Evolutionary conservation across 345 rosid genomes (phyloP).

Genomic region (Populus ilicifolia): DNA sequence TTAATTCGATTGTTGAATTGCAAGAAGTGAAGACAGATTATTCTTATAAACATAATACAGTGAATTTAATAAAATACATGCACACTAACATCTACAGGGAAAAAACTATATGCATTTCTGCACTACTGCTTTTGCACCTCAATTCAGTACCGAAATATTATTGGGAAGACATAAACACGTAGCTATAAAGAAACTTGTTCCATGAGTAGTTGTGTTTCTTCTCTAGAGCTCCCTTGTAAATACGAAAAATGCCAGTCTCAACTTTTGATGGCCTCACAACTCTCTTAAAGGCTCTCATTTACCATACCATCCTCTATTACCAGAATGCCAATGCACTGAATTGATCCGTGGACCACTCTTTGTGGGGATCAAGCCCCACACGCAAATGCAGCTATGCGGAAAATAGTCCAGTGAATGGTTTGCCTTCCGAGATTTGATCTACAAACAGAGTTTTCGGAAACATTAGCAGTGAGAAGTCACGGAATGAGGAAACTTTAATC

Average conservation of each 20-base stretch:
- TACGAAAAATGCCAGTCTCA: background rate
- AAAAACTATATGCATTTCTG: background rate
- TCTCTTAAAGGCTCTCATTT: background rate
- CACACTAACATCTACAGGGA: background rate
- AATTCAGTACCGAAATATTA: background rate
- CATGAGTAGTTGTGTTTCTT: background rate
- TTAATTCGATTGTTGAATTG: background rate
- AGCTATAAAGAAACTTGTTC: slow-evolving; percentile 10
- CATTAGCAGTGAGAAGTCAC: background rate
- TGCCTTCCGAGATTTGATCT: slow-evolving; percentile 16
- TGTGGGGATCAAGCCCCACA: background rate
- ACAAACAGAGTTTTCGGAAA: background rate
- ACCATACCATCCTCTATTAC: background rate
- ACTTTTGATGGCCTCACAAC: background rate
- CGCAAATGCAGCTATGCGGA: slow-evolving; percentile 14
- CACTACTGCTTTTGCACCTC: background rate
- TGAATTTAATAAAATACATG: background rate
- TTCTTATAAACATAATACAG: background rate
- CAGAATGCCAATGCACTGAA: slow-evolving; percentile 3
- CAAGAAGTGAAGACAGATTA: background rate
- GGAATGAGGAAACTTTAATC: background rate
- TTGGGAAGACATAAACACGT: background rate
- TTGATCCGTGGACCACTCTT: background rate
- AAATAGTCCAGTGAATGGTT: slow-evolving; percentile 22
- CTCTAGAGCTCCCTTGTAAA: background rate